Evolutionary conservation across 225 moss, liverwort and hornwort species (phyloP), one percentile per base, ranked within the genome.

Genomic region (Neckera pumila): DNA sequence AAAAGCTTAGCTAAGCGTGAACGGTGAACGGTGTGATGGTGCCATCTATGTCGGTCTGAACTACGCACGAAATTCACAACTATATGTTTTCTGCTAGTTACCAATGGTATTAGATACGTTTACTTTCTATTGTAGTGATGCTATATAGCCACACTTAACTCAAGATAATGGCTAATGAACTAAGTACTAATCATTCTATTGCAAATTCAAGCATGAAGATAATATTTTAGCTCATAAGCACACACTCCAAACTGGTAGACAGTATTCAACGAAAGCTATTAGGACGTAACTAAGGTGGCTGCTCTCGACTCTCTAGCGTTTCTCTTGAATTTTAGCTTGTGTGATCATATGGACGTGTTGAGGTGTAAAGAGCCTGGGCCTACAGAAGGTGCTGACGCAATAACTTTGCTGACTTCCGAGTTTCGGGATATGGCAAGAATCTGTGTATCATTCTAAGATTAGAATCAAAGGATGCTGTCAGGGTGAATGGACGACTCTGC

Each of bases 41-140:
- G 90, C 90, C 87, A 89, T 87, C 82, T 90, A 25, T 90, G 85
- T 80, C 30, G 86, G 90, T 86, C 90, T 92, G 90, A 86, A 86
- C 58, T 87, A 76, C 42, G 67, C 90, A 87, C 86, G 88, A 83
- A 67, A 86, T 86, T 86, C 88, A 72, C 67, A 80, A 54, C 75
- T 88, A 65, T 33, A 67, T 76, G 76, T 82, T 87, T 88, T 76
- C 75, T 57, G 61, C 51, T 91, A 80, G 79, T 74, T 75, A 65
- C 66, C 15, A 73, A 63, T 80, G 86, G 60, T 87, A 76, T 86
- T 88, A 87, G 74, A 82, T 76, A 65, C 84, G 58, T 89, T 82
- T 63, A 56, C 42, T 88, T 89, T 84, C 73, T 84, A 86, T 67
- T 72, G 61, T 77, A 73, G 85, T 87, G 81, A 85, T 85, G 82